Conservation (phyloP, 805 yeast genomes). For the Yamadazyma sp. region DNA sequence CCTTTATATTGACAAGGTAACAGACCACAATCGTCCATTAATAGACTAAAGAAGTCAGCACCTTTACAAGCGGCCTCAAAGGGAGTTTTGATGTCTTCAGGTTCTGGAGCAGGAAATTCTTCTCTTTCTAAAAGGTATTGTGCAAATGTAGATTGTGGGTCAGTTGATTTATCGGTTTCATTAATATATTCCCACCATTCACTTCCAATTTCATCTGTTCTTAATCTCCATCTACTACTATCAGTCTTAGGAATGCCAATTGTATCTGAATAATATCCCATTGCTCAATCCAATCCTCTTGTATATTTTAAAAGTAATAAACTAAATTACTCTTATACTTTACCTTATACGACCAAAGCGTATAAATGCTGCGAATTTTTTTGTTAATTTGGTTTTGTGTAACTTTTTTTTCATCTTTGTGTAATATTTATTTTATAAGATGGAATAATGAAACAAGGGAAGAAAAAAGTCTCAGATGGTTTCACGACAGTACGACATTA, state of each 20-base stretch:
- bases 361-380: too few relatives aligned
- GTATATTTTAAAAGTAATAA: too few relatives aligned
- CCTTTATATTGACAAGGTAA: conserved; percentile 95
- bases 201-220: conserved; percentile 67
- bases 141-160: conserved; percentile 53
- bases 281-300: too few relatives aligned
- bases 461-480: too few relatives aligned
- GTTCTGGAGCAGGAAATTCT: conserved; percentile 35
- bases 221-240: conserved; percentile 67
- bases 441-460: too few relatives aligned
- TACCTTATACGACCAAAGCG: too few relatives aligned
- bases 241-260: conserved; percentile 71
- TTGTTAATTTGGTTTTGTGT: too few relatives aligned
- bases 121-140: conserved; percentile 51
- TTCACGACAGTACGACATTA: too few relatives aligned
- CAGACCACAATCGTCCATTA: conserved; percentile 85
- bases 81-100: conserved; percentile 42
- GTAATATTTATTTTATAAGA: too few relatives aligned
- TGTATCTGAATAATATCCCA: conserved; percentile 67
- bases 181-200: conserved; percentile 74
- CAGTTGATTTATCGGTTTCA: conserved; percentile 32
- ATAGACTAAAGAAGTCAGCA: conserved; percentile 58
- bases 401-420: too few relatives aligned
- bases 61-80: conserved; percentile 68
- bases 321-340: too few relatives aligned